phyloP scores from a whole-genome alignment of 768 basidiomycete genomes.

The Lyophyllum decastes region DNA sequence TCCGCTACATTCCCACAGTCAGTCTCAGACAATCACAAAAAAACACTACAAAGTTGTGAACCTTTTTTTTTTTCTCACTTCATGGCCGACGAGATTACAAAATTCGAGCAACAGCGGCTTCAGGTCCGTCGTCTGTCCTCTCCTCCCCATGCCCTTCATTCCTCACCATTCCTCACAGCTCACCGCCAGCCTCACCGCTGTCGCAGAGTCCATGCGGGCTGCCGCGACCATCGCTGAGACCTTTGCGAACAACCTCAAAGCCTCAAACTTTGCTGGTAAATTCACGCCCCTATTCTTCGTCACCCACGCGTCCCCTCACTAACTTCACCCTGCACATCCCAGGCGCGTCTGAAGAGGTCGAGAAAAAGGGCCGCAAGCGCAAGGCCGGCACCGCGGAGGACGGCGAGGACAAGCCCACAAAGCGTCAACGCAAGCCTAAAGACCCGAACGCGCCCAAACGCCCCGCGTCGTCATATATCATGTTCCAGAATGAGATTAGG shows the following conservation, averaged over 20 bases:
- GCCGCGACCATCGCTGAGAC: conserved; percentile 62
- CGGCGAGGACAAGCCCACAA: conserved; percentile 41
- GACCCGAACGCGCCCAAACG: conserved; percentile 96
- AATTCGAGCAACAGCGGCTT: conserved; percentile 31
- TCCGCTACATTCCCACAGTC: conserved; percentile 34
- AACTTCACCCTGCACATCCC: neutral
- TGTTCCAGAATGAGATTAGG: conserved; percentile 92
- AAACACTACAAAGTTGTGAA: conserved; percentile 13
- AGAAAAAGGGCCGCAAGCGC: conserved; percentile 48
- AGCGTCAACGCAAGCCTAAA: conserved; percentile 71
- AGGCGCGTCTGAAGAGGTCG: conserved; percentile 20
- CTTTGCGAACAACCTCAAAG: conserved; percentile 52
- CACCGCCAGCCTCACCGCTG: conserved; percentile 49
- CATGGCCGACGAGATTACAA: conserved; percentile 27
- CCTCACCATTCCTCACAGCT: conserved; percentile 40
- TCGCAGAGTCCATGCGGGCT: conserved; percentile 65
- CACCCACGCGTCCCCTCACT: conserved; percentile 15
- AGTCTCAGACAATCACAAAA: conserved; percentile 20
- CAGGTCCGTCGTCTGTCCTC: conserved; percentile 29
- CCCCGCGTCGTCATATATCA: conserved; percentile 88
- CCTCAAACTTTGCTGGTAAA: conserved; percentile 19
- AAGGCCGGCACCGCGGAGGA: conserved; percentile 46
- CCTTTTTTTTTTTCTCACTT: conserved; percentile 9
- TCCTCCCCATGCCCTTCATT: conserved; percentile 16
- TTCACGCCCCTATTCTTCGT: neutral